phyloP scores from a whole-genome alignment of 768 basidiomycete genomes.

The Dentipellis sp. region DNA sequence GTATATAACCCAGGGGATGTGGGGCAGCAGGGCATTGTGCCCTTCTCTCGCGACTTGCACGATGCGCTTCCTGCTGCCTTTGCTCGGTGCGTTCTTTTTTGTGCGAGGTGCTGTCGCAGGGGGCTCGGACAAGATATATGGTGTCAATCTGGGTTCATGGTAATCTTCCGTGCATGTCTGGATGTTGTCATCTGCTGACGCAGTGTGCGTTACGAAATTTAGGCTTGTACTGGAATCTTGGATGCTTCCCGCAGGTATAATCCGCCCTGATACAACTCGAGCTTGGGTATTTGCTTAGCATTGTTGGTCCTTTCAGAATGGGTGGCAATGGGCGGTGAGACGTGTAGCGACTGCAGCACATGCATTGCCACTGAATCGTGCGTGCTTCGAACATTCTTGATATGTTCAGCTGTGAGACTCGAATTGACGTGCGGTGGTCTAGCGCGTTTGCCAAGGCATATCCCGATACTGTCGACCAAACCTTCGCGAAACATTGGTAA shows the following conservation, averaged over 20 bases:
- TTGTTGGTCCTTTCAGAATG: slow-evolving; percentile 37
- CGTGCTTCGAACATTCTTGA: slow-evolving; percentile 6
- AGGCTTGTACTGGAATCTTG: slow-evolving; percentile 76
- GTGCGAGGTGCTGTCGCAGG: neutral
- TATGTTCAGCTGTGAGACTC: neutral
- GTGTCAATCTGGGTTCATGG: slow-evolving; percentile 68
- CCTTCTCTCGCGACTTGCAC: no score
- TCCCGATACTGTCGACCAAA: slow-evolving; percentile 46
- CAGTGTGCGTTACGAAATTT: neutral
- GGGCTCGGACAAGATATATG: slow-evolving; percentile 44
- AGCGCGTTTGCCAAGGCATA: slow-evolving; percentile 55
- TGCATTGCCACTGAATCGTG: slow-evolving; percentile 69
- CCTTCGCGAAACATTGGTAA: slow-evolving; percentile 60
- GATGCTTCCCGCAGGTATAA: slow-evolving; percentile 65
- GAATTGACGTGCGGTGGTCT: neutral
- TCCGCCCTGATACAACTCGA: neutral
- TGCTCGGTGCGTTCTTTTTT: neutral
- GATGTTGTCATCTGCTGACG: neutral
- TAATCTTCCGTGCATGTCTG: slow-evolving; percentile 16
- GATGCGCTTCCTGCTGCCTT: no score
- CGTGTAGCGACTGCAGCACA: slow-evolving; percentile 44
- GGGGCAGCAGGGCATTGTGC: no score
- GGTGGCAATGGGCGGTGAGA: slow-evolving; percentile 63
- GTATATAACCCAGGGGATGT: no score
- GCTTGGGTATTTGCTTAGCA: neutral